Conservation (phyloP, 805 yeast genomes). For the Lachancea kluyveri region DNA sequence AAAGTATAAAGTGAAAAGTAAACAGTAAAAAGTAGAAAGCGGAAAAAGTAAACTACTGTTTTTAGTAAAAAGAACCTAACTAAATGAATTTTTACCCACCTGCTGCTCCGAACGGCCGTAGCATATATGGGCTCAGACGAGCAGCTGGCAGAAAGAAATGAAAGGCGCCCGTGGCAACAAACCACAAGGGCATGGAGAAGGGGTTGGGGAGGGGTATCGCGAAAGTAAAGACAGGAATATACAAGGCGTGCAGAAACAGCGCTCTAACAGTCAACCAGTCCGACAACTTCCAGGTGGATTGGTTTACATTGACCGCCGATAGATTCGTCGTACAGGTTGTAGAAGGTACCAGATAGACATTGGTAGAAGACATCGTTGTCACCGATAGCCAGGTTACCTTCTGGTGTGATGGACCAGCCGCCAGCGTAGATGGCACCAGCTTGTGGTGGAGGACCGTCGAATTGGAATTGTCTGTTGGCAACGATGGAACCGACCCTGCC, state of each 20-base stretch:
- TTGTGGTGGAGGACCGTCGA: slow-evolving; percentile 76
- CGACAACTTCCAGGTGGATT: slow-evolving; percentile 46
- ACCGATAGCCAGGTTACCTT: slow-evolving; percentile 57
- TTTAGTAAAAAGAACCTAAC: too few species aligned
- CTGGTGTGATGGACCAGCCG: slow-evolving; percentile 53
- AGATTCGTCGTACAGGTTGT: slow-evolving; percentile 56
- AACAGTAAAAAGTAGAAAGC: too few species aligned
- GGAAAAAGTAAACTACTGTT: too few species aligned
- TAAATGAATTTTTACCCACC: too few species aligned
- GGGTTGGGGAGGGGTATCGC: too few species aligned
- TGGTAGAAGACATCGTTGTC: slow-evolving; percentile 51
- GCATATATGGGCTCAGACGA: not conserved
- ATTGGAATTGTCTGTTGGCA: slow-evolving; percentile 70
- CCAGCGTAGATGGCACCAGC: slow-evolving; percentile 60
- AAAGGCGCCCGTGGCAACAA: not conserved
- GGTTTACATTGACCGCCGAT: slow-evolving; percentile 52
- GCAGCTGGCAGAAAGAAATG: not conserved
- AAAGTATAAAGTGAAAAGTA: too few species aligned
- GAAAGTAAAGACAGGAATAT: too few species aligned
- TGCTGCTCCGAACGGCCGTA: too few species aligned
- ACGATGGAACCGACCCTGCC: slow-evolving; percentile 70
- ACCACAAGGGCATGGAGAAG: too few species aligned
- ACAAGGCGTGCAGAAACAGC: not conserved
- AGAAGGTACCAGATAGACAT: slow-evolving; percentile 60
- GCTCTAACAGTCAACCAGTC: slow-evolving; percentile 41